Conservation (phyloP, 2,329 filamentous ascomycete species). For the Talaromyces islandicus region DNA sequence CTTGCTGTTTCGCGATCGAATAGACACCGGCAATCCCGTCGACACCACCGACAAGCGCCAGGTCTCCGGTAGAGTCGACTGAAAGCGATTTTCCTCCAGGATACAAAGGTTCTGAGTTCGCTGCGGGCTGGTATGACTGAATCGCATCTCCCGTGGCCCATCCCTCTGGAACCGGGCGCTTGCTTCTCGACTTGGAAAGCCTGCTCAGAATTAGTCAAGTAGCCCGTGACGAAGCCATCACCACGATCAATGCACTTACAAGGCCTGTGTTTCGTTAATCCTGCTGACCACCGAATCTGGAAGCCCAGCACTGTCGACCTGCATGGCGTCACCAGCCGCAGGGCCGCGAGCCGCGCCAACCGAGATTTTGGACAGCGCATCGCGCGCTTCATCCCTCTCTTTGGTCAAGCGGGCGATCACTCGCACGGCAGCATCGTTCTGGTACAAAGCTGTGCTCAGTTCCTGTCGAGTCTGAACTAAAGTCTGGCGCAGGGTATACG, state of each 20-base stretch:
- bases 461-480: constrained; percentile 87
- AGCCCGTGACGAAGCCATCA: background rate
- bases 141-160: constrained; percentile 77
- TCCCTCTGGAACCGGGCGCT: constrained; percentile 74
- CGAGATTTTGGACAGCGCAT: constrained; percentile 79
- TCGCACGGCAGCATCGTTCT: constrained; percentile 92
- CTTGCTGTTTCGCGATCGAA: constrained; percentile 68
- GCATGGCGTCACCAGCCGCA: constrained; percentile 76
- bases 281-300: constrained; percentile 64
- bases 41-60: constrained; percentile 69
- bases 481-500: constrained; percentile 85
- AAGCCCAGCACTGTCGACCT: constrained; percentile 74
- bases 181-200: constrained; percentile 81
- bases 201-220: constrained; percentile 40
- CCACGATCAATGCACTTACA: constrained; percentile 50
- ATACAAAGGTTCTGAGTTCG: constrained; percentile 53
- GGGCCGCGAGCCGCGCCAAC: constrained; percentile 53
- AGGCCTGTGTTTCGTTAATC: constrained; percentile 74
- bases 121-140: constrained; percentile 50
- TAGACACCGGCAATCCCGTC: constrained; percentile 69
- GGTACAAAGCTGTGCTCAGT: constrained; percentile 87
- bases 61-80: constrained; percentile 54
- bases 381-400: constrained; percentile 86
- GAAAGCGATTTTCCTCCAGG: constrained; percentile 54
- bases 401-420: constrained; percentile 88